Base-by-base conservation (phyloP, 495 filamentous ascomycete species). In the Neurospora tetraspora region DNA sequence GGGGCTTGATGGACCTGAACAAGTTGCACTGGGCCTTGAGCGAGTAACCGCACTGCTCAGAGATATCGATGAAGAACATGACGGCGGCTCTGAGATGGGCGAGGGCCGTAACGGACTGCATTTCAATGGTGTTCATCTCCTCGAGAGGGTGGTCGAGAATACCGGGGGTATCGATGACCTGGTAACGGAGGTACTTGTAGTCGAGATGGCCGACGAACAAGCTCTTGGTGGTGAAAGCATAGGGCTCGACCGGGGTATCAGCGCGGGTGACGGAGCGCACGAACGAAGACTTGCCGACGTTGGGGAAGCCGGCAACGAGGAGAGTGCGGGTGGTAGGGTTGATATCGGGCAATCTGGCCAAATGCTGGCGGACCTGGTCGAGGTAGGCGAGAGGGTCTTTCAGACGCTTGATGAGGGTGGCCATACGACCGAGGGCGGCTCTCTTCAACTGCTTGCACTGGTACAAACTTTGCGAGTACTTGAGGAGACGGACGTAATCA, bases 111-210 rank as follows among this genome's bases (percentile, higher is more conserved):
- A 99, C 98, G 18, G 91, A 94, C 77, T 86, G 96, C 94, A 98
- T 98, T 82, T 99, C 96, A 80, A 99, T 99, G 11, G 96, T 98
- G 84, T 98, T 99, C 96, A 99, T 99, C 84, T 99, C 96, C 83
- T 98, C 96, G 11, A 99, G 87, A 16, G 96, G 96, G 80, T 99
- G 96, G 79, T 99, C 96, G 72, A 98, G 86, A 80, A 99, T 97
- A 82, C 96, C 96, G 14, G 95, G 95, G 34, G 86, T 88, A 76
- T 87, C 75, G 88, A 97, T 88, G 88, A 93, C 81, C 93, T 96
- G 76, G 59, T 78, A 80, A 6, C 78, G 77, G 89, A 80, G 76
- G 83, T 97, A 98, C 81, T 97, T 97, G 87, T 98, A 99, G 85
- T 99, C 96, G 77, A 98, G 97, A 81, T 99, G 96, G 61, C 96